phyloP scores from a whole-genome alignment of 2,329 filamentous ascomycete genomes.

The Thelonectria discophora region DNA sequence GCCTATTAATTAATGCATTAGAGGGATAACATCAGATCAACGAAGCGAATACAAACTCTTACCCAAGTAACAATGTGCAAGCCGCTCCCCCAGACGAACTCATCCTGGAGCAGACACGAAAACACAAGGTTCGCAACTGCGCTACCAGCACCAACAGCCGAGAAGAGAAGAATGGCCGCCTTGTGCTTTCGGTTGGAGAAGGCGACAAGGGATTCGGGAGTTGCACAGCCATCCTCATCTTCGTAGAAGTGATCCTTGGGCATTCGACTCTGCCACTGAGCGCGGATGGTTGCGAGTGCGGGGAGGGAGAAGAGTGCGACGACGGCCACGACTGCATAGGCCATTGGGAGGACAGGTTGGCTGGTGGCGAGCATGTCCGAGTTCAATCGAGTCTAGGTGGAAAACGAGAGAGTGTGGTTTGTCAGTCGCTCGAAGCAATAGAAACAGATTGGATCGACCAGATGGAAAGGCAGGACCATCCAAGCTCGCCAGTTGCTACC shows the following conservation, averaged over 20 bases:
- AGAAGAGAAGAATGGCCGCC: constrained; percentile 59
- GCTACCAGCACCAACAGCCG: constrained; percentile 59
- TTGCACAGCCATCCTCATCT: constrained; percentile 74
- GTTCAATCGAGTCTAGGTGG: background rate
- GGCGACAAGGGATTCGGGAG: constrained; percentile 64
- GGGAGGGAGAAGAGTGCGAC: constrained; percentile 27
- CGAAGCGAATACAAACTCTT: no score
- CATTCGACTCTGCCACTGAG: constrained; percentile 44
- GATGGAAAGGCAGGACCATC: no score
- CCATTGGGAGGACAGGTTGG: background rate
- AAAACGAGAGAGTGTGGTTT: background rate
- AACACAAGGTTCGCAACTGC: constrained; percentile 66
- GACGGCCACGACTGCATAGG: background rate
- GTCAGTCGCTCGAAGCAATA: no score
- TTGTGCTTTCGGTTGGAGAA: constrained; percentile 70
- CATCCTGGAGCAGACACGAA: constrained; percentile 51
- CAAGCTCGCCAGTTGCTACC: no score
- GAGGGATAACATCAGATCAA: background rate
- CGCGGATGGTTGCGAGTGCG: background rate
- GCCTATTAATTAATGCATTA: constrained; percentile 47
- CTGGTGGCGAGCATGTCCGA: background rate
- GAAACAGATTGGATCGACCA: no score
- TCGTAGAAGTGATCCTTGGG: constrained; percentile 63
- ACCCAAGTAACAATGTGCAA: constrained; percentile 69
- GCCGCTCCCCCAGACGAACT: constrained; percentile 63